Base-by-base conservation (phyloP, 805 yeast genomes). In the Hanseniaspora occidentalis region DNA sequence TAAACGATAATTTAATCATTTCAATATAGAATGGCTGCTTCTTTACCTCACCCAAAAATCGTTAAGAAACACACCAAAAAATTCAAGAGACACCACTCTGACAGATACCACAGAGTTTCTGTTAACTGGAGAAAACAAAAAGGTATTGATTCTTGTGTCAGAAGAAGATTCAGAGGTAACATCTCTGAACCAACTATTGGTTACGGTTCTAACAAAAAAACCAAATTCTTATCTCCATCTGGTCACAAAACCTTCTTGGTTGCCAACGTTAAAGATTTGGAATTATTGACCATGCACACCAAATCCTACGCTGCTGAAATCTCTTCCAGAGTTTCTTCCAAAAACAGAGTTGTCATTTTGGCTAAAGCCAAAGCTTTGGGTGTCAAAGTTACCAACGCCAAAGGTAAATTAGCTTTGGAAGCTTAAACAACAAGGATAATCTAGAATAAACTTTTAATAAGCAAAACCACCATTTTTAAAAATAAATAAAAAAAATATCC, bases 111-210 rank as follows among this genome's bases (percentile, higher is more conserved):
- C 79, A 88, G 99, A 75, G 96, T 92, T 60, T 74, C 84, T 64
- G 96, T 85, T 75, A 81, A 79, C 80, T 94, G 98, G 98, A 92
- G 99, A 85, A 89, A 92, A 77, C 99, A 94, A 76, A 92, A 92
- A 84, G 99, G 99, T 92, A 92, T 92, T 69, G 99, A 92, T 79
- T 88, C 97, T 59, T 79, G 85, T 75, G 96, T 94, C 69, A 92
- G 99, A 79, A 89, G 98, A 79, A 82, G 92, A 79, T 92, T 92
- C 95, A 85, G 96, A 81, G 98, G 98, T 67, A 82, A 89, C 73
- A 84, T 92, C 67, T 77, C 88, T 62, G 94, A 89, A 79, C 99
- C 99, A 78, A 88, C 83, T 77, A 88, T 92, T 64, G 99, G 99
- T 79, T 92, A 84, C 79, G 96, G 98, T 74, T 86, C 97, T 61